A percentile compares a stretch with the other conserved stretches of the same genome.
Evolutionary conservation across 805 yeast species (phyloP).

Genomic region (Kodamaea kakaduensis): DNA sequence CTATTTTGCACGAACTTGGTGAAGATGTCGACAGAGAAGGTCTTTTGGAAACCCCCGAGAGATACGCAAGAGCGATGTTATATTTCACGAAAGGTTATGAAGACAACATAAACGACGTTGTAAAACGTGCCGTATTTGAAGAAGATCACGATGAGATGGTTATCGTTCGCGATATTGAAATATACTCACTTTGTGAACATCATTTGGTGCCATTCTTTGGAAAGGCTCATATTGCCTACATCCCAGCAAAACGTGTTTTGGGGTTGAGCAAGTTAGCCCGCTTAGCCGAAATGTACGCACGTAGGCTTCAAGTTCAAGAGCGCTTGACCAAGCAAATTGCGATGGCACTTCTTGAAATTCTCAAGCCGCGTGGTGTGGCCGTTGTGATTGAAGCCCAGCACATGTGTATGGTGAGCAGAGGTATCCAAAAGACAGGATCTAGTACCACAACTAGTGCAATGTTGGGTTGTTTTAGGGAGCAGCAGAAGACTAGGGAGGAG

Average conservation of each 20-base stretch:
- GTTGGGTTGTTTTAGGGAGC: conserved; percentile 92
- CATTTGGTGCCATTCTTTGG: conserved; percentile 97
- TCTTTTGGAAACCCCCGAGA: conserved; percentile 85
- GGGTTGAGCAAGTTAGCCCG: conserved; percentile 93
- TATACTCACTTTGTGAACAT: conserved; percentile 92
- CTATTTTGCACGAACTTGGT: conserved; percentile 78
- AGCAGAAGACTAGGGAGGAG: conserved; percentile 95
- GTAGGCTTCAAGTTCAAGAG: conserved; percentile 97
- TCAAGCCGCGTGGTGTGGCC: conserved; percentile 95
- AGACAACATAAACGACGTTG: conserved; percentile 86
- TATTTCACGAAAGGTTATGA: conserved; percentile 96
- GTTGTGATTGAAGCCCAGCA: conserved; percentile 97
- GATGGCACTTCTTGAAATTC: conserved; percentile 85
- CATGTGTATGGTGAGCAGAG: conserved; percentile 99
- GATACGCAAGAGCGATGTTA: conserved; percentile 96
- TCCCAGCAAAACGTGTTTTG: conserved; percentile 88
- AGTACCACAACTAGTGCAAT: conserved; percentile 93
- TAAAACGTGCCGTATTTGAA: conserved; percentile 93
- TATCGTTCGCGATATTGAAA: conserved; percentile 89
- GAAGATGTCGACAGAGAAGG: conserved; percentile 91
- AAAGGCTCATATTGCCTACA: conserved; percentile 96
- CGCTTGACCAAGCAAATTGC: conserved; percentile 96
- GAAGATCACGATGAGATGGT: conserved; percentile 99
- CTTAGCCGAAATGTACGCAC: conserved; percentile 92
- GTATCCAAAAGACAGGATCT: conserved; percentile 93